A percentile compares a stretch with the other conserved stretches of the same genome.
Conservation (phyloP, 768 basidiomycete genomes). For the Tulasnella sp. region DNA sequence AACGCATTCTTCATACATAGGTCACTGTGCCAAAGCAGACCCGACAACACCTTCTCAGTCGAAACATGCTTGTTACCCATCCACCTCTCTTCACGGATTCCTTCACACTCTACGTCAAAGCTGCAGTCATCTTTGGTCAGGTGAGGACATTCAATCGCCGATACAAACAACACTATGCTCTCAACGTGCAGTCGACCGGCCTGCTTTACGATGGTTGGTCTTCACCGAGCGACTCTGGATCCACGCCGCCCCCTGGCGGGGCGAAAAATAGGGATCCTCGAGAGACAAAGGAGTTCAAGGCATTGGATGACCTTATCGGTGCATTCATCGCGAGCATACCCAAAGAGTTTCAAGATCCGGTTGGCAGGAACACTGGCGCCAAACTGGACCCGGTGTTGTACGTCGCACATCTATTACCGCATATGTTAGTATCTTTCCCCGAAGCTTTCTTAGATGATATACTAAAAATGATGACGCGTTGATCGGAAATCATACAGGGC, state of each 20-base stretch:
- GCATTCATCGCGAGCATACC: constrained; percentile 9
- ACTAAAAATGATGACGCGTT: too few species aligned
- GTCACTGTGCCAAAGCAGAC: neutral
- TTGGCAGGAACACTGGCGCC: too few species aligned
- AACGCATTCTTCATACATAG: too few species aligned
- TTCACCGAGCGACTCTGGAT: too few species aligned
- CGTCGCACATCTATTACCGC: neutral
- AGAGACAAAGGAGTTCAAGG: too few species aligned
- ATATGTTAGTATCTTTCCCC: neutral
- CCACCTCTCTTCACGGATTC: constrained; percentile 54
- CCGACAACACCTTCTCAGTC: constrained; percentile 51
- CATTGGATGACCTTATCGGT: neutral
- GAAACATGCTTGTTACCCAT: constrained; percentile 47
- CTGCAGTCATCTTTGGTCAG: constrained; percentile 47
- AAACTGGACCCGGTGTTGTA: neutral
- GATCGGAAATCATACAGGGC: constrained; percentile 34
- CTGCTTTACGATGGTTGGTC: too few species aligned
- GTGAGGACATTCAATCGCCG: constrained; percentile 6
- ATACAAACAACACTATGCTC: too few species aligned
- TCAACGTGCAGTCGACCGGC: too few species aligned
- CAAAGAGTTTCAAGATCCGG: neutral
- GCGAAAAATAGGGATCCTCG: too few species aligned
- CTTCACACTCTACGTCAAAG: constrained; percentile 63
- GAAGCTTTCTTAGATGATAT: neutral
- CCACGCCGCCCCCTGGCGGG: neutral